Evolutionary conservation across 805 yeast species (phyloP), one percentile per base, ranked within the genome.

Genomic region (Candida sphagnicola): DNA sequence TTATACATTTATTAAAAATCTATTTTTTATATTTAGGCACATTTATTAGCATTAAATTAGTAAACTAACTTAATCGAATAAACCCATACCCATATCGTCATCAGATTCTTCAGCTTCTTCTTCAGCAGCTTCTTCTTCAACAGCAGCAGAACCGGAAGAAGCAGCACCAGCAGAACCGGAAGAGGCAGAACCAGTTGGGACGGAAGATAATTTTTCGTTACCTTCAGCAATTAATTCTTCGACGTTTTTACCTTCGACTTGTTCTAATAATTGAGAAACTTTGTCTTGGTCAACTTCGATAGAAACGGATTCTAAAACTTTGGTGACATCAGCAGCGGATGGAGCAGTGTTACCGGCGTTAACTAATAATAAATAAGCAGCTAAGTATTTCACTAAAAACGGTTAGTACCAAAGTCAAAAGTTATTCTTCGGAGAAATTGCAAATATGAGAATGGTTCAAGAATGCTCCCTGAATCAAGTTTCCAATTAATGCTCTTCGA

Each of bases 131-230:
- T 73, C 88, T 54, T 75, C 85, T 51, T 77, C 82, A 50, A 70
- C 43, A 34, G 24, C 46, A 35, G 35, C 80, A 67, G 72, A 86
- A 61, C 77, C 82, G 59, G 82, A 82, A 57, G 83, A 79, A 55
- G 85, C 81, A 62, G 77, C 78, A 62, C 75, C 78, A 62, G 79
- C 75, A 57, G 83, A 70, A 57, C 93, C 74, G 62, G 89, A 78
- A 70, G 91, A 95, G 68, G 96, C 91, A 75, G 95, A 96, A 71
- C 96, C 97, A 63, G 96, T 63, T 73, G 98, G 97, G 55, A 91
- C 93, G 56, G 98, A 81, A 57, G 98, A 95, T 69, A 91, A 85
- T 80, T 91, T 93, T 75, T 83, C 74, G 73, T 85, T 74, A 79
- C 99, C 99, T 76, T 82, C 91, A 61, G 95, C 85, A 60, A 93